Evolutionary conservation across 148 eudicot genomes (phyloP), one percentile per base, ranked within the genome.

Genomic region (Diospyros lotus): DNA sequence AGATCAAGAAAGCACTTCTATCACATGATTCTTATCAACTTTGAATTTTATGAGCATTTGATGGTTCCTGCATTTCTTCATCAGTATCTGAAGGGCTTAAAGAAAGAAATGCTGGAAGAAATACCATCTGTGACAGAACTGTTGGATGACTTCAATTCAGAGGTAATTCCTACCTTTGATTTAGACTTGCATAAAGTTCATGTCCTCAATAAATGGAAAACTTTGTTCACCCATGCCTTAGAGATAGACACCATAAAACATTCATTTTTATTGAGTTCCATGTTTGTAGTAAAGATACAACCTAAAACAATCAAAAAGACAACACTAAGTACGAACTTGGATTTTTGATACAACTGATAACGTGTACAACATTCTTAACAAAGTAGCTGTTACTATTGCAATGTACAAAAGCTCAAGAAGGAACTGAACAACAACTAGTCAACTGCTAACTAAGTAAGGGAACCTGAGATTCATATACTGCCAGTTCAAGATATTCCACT

Each of bases 41-140:
- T 28, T 28, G 28, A 28, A 28, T 28, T 28, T 28, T 28, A 28
- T 28, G 0, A 28, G 28, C 28, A 28, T 28, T 28, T 28, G 0
- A 28, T 28, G 28, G 28, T 28, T 71, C 65, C 2, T 76, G 50
- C 59, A 58, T 68, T 46, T 7, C 15, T 64, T 63, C 48, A 38
- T 61, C 82, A 87, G 90, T 82, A 82, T 75, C 68, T 87, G 82
- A 80, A 74, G 78, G 80, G 68, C 59, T 68, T 84, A 76, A 80
- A 76, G 50, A 80, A 84, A 64, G 87, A 84, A 69, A 77, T 84
- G 73, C 84, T 76, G 43, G 81, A 80, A 53, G 90, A 87, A 78
- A 80, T 87, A 72, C 82, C 86, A 59, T 80, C 79, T 72, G 80
- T 80, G 59, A 58, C 76, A 58, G 87, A 87, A 40, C 67, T 82